Evolutionary conservation across 306 rosid species (phyloP), one percentile per base, ranked within the genome.

Genomic region (Begonia fuchsioides): DNA sequence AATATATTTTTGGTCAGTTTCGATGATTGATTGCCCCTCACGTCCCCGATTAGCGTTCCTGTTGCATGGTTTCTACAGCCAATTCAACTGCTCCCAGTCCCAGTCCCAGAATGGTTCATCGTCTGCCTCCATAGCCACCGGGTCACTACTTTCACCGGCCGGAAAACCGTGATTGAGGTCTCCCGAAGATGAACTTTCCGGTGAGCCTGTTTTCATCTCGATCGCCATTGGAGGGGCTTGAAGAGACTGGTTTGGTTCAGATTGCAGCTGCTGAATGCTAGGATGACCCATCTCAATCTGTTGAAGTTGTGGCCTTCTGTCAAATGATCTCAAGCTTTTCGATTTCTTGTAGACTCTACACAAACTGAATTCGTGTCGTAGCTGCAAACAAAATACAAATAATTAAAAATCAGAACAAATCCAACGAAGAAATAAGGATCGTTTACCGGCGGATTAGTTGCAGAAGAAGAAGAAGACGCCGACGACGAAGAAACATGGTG

Each of bases 341-440:
- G 86, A 61, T 68, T 76, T 88, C 69, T 78, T 88, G 80, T 83
- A 83, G 20, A 88, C 85, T 68, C 94, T 73, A 44, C 94, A 83
- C 41, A 88, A 50, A 17, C 96, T 83, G 56, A 71, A 74, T 67
- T 88, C 93, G 13, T 78, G 72, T 65, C 93, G 78, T 20, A 83
- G 35, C 94, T 87, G 87, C 70, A 48, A 26, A 26, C 35, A 55
- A 55, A 32, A 18, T 26, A 26, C 5, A 26, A 75, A 1, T 41
- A 75, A 1, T 41, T 41, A 41, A 41, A 41, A 11, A 41, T n/a
- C n/a, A 41, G 45, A 41, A 10, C 45, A 26, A 26, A 26, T 26
- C 8, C 35, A 26, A 3, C 7, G 4, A 26, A 26, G 35, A 26
- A 26, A 26, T 26, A 0, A 26, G 35, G 14, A 13, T 41, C 14